Evolutionary conservation across 2,329 filamentous ascomycete species (phyloP), one percentile per base, ranked within the genome.

Genomic region (Chaetomium globosum): DNA sequence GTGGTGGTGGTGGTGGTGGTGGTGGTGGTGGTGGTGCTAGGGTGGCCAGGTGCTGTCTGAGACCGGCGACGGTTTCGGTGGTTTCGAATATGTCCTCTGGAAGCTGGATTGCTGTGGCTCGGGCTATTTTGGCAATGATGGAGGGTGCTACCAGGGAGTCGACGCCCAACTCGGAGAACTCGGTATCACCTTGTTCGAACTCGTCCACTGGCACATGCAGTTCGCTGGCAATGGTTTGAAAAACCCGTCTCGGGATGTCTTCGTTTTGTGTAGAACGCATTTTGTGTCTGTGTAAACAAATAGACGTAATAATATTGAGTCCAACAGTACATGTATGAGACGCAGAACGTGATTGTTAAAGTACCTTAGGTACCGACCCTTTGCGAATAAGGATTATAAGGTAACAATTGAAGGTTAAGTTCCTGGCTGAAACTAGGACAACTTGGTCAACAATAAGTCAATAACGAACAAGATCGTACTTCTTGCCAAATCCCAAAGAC

Each of bases 141-240:
- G 28, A 12, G 31, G 52, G 52, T 4, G 52, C 52, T 13, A 55
- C 52, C 30, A 55, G 30, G 12, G 28, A 19, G 13, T 55, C 52
- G n/a, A 55, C 52, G 6, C 52, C 52, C 3, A 55, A 19, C 52
- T 55, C 52, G 23, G 52, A 21, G 23, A 55, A 55, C 52, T 55
- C 52, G 16, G 28, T 36, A 12, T 33, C 52, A 30, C 31, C 52
- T 10, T 48, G n/a, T 12, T 55, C 28, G 2, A 55, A 19, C 8
- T 55, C 52, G n/a, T 33, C 31, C 19, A 55, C 19, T 13, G 52
- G 52, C 4, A 55, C 23, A n/a, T 55, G 52, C 1, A 55, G 52
- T 23, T 55, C 52, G 28, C 8, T 21, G 30, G 52, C 52, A 36
- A 55, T 55, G 10, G 31, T 16, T 12, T 21, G n/a, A 7, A 55